Evolutionary conservation across 208 protist genomes (phyloP).

Genomic region (Trypanosoma cruzi): DNA sequence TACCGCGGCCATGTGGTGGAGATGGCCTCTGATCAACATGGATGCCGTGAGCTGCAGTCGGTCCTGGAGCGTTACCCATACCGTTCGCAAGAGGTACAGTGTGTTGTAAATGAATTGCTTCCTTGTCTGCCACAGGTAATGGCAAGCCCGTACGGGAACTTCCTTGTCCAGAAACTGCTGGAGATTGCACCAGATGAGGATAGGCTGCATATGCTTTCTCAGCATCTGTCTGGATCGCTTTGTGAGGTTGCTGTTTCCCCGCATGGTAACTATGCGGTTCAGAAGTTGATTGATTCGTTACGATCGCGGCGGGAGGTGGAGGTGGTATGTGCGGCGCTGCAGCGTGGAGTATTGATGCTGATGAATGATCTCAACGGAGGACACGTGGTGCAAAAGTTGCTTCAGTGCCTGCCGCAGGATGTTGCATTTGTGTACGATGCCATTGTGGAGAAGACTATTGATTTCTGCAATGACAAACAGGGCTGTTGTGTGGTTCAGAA

Average conservation of each 20-base stretch:
- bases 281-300: constrained; percentile 95
- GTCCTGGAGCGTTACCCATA: constrained; percentile 45
- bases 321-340: constrained; percentile 49
- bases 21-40: constrained; percentile 54
- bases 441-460: constrained; percentile 21
- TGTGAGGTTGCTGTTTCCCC: constrained; percentile 55
- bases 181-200: constrained; percentile 55
- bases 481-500: constrained; percentile 41
- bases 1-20: constrained; percentile 19
- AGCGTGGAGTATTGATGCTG: constrained; percentile 57
- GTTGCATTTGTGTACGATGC: constrained; percentile 38
- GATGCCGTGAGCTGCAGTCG: constrained; percentile 67
- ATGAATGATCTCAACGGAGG: constrained; percentile 97
- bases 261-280: constrained; percentile 96
- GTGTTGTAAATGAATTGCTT: constrained; percentile 46
- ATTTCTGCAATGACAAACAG: constrained; percentile 32
- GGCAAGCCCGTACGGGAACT: constrained; percentile 97
- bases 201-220: constrained; percentile 50
- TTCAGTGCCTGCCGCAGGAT: constrained; percentile 49
- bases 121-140: constrained; percentile 86
- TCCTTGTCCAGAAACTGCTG: constrained; percentile 92
- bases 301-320: constrained; percentile 72
- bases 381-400: constrained; percentile 94
- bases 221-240: constrained; percentile 53
- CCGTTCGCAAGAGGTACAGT: constrained; percentile 37